phyloP scores from a whole-genome alignment of 768 basidiomycete species.

The Boletus vermiculosoides region DNA sequence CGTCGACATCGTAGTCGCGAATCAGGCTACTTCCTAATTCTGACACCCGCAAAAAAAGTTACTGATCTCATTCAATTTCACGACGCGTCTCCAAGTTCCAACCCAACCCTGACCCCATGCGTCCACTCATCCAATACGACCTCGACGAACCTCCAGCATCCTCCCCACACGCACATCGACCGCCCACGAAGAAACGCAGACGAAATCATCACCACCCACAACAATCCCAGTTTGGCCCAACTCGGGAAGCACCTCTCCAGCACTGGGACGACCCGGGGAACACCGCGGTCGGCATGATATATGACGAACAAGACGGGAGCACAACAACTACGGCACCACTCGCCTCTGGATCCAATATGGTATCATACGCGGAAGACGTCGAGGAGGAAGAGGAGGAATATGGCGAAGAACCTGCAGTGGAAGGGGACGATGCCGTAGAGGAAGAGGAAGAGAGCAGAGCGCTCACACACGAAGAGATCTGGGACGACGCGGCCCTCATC shows the following conservation, averaged over 20 bases:
- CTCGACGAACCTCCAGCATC: conserved; percentile 14
- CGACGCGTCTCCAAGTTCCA: not conserved
- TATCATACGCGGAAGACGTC: not conserved
- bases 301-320: conserved; percentile 29
- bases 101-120: conserved; percentile 17
- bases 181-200: conserved; percentile 56
- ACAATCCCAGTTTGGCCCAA: not conserved
- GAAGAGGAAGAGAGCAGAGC: conserved; percentile 51
- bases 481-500: conserved; percentile 84
- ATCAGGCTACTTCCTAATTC: too few relatives aligned
- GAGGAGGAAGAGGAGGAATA: conserved; percentile 24
- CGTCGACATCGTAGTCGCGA: too few relatives aligned
- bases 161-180: conserved; percentile 12
- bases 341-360: conserved; percentile 1
- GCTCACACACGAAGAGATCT: conserved; percentile 72
- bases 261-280: conserved; percentile 46
- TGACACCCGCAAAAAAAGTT: too few relatives aligned
- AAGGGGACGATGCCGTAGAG: conserved; percentile 20
- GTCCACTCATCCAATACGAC: conserved; percentile 31
- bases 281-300: conserved; percentile 26
- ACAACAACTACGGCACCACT: not conserved
- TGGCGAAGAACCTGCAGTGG: conserved; percentile 21
- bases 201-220: conserved; percentile 21
- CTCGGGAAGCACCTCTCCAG: conserved; percentile 25
- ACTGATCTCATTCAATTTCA: not conserved